These are phyloP conservation scores for Pseudocercospora crystallina DNA, from an alignment of 2,329 filamentous ascomycete species.

Conservation along the genomic window DNA sequence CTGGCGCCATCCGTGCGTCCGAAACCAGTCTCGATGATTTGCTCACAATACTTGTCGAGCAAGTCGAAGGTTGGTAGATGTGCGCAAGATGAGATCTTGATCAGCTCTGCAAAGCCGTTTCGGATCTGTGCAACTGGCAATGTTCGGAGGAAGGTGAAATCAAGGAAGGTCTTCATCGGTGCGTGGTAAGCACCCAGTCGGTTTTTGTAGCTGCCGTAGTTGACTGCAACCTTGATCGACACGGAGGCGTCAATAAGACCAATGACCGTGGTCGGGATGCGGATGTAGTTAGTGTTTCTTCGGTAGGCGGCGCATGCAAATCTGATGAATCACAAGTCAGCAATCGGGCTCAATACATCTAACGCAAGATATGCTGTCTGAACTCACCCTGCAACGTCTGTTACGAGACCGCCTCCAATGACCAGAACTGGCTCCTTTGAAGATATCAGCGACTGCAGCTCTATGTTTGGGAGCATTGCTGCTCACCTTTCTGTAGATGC, in stretches of 20 bases:
- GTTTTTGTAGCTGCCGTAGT: slow-evolving; percentile 76
- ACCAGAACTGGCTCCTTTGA: slow-evolving; percentile 63
- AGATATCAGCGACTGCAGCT: slow-evolving; percentile 7
- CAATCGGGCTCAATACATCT: slow-evolving; percentile 10
- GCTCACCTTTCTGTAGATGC: slow-evolving; percentile 51
- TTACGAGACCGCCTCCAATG: slow-evolving; percentile 69
- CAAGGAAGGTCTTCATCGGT: slow-evolving; percentile 67
- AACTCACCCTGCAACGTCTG: slow-evolving; percentile 68
- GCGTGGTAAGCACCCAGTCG: slow-evolving; percentile 71
- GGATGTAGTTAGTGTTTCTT: slow-evolving; percentile 71
- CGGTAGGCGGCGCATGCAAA: slow-evolving; percentile 72
- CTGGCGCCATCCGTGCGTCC: slow-evolving; percentile 60
- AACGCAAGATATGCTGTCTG: slow-evolving; percentile 1
- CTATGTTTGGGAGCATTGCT: slow-evolving; percentile 40
- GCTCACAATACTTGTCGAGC: slow-evolving; percentile 68
- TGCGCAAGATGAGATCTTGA: slow-evolving; percentile 73
- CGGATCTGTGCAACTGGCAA: slow-evolving; percentile 67
- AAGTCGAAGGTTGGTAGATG: slow-evolving; percentile 66
- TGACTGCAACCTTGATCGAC: slow-evolving; percentile 76
- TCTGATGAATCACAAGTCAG: slow-evolving; percentile 40
- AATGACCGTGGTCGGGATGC: slow-evolving; percentile 72
- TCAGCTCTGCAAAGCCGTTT: slow-evolving; percentile 72
- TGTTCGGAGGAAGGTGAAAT: slow-evolving; percentile 70
- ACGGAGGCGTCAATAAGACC: slow-evolving; percentile 74
- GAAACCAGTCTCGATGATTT: slow-evolving; percentile 64